Evolutionary conservation across 805 yeast genomes (phyloP), one percentile per base, ranked within the genome.

Genomic region (Wickerhamomyces bisporus): DNA sequence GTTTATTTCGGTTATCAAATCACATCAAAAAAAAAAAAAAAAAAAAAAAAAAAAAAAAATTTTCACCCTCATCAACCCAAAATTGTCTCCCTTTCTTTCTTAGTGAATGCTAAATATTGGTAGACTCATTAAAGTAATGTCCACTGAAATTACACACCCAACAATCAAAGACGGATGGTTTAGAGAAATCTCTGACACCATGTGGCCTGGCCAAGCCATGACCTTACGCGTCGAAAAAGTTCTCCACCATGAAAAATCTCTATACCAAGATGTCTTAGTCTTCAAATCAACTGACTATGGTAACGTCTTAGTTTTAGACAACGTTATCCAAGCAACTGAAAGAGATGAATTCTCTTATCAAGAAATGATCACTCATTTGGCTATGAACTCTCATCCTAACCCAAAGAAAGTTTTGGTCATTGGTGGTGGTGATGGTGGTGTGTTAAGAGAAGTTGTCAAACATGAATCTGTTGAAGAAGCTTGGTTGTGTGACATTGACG

Each of bases 141-240:
- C 60, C 62, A 44, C 65, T 35, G 63, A 62, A 52, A 50, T 65
- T 39, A 58, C 69, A 10, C 71, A 66, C 53, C 70, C 71, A 38
- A 65, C 70, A 13, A 65, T 66, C 47, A 42, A 44, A 60, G 88
- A 93, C 65, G 97, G 97, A 58, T 91, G 98, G 98, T 91, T 91
- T 70, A 80, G 91, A 55, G 98, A 91, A 66, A 73, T 85, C 62
- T 85, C 95, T 50, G 86, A 89, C 64, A 86, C 95, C 60, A 84
- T 87, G 86, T 91, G 96, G 95, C 98, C 98, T 23, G 98, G 98
- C 49, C 96, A 89, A 73, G 98, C 97, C 51, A 81, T 93, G 93
- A 77, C 88, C 36, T 72, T 91, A 52, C 76, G 80, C 48, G 98
- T 91, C 41, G 87, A 91, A 50, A 79, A 88, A 64, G 76, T 91